Evolutionary conservation across 2,329 filamentous ascomycete genomes (phyloP).

Genomic region (Diplodia seriata): DNA sequence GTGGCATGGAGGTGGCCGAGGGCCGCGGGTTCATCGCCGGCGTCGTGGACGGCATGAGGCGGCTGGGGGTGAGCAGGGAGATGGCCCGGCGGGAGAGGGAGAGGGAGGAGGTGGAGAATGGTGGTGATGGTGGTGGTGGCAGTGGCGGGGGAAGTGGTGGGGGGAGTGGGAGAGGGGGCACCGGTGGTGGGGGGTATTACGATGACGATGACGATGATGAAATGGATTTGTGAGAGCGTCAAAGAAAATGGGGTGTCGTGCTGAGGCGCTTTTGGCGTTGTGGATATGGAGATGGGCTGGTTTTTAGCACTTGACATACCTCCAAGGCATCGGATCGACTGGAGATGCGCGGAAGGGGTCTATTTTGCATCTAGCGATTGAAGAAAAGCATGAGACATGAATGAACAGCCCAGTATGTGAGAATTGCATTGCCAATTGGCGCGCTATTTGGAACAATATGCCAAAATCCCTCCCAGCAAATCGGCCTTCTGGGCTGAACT

Average conservation of each 20-base stretch:
- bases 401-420: background rate
- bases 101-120: constrained; percentile 67
- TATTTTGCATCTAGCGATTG: background rate
- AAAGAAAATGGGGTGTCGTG: background rate
- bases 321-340: background rate
- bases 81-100: constrained; percentile 78
- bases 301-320: background rate
- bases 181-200: background rate
- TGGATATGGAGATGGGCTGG: background rate
- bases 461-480: background rate
- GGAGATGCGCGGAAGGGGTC: background rate
- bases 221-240: constrained; percentile 53
- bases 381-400: background rate
- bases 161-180: constrained; percentile 32
- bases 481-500: background rate
- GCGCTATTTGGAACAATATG: background rate
- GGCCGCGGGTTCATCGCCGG: constrained; percentile 81
- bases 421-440: background rate
- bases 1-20: constrained; percentile 91
- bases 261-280: background rate
- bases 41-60: constrained; percentile 84
- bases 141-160: constrained; percentile 45
- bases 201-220: constrained; percentile 58
- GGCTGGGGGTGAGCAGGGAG: constrained; percentile 82
- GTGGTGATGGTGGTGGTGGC: constrained; percentile 53